Base-by-base conservation (phyloP, 2,329 filamentous ascomycete genomes). In the Cercospora sesami region DNA sequence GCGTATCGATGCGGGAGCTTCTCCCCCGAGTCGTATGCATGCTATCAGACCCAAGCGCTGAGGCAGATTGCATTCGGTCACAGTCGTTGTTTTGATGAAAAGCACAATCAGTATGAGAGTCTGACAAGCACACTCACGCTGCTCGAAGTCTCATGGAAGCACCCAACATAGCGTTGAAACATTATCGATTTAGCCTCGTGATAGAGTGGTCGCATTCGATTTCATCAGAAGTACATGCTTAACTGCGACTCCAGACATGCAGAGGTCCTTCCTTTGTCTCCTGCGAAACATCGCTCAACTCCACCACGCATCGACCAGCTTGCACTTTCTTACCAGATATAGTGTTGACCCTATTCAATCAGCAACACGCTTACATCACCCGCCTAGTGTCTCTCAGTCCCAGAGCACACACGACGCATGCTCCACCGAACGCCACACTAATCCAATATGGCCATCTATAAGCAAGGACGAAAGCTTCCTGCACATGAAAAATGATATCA, bases 401-500 rank as follows among this genome's bases (percentile, higher is more conserved):
- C 33, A 39, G 33, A 39, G 33, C 33, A 7, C 33, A 39, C 7
- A 39, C 33, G 33, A 39, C 33, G 33, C 33, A 39, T 39, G 33
- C 33, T n/a, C 33, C 74, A 31, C 77, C 77, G 60, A 79, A 79
- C 0, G 75, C 77, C 23, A 79, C 77, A 26, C 64, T 70, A 57
- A 78, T 75, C 67, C 72, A 78, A 67, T 78, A 79, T 2, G 75
- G 74, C 62, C 70, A 77, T 36, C 69, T 64, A 65, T 79, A 79
- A 7, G 75, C 71, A 30, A 69, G 53, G 4, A 69, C 73, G 65
- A 77, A 78, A 0, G 75, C 75, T 10, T 71, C 33, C 51, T 78
- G 75, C 9, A 70, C 67, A 2, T 68, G 39, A 23, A 77, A 72
- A 21, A 78, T 67, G 31, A 71, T 60, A 26, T 76, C 71, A 45